Conservation (phyloP, 169 alveolate species). For the Pseudocohnilembus persalinus region DNA sequence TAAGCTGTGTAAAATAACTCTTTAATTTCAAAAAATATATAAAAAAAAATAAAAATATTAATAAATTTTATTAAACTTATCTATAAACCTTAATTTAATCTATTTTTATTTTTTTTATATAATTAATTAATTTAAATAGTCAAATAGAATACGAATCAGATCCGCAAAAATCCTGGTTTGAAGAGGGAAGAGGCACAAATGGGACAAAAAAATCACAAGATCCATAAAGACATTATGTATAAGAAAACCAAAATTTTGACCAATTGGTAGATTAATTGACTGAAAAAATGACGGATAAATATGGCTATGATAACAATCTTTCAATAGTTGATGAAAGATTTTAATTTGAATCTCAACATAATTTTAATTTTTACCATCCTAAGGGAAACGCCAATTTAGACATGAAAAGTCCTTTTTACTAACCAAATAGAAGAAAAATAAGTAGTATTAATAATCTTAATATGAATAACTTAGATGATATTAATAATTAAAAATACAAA, state of each 20-base stretch:
- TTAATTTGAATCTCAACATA: neutral
- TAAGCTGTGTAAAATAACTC: neutral
- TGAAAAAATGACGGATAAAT: neutral
- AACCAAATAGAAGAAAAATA: neutral
- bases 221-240: neutral
- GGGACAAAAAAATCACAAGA: neutral
- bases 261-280: neutral
- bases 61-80: no score
- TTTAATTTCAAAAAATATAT: no score
- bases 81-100: no score
- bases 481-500: no score
- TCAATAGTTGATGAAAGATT: neutral
- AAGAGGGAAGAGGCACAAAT: neutral
- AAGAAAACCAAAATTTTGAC: neutral
- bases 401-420: neutral
- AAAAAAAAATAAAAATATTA: no score
- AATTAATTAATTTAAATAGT: no score
- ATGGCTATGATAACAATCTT: neutral
- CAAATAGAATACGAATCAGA: neutral
- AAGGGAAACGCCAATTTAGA: neutral
- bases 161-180: neutral
- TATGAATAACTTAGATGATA: no score
- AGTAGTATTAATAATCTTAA: neutral
- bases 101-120: no score
- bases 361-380: neutral